Base-by-base conservation (phyloP, 257 asterid genomes). In the Schizonepeta tenuifolia region DNA sequence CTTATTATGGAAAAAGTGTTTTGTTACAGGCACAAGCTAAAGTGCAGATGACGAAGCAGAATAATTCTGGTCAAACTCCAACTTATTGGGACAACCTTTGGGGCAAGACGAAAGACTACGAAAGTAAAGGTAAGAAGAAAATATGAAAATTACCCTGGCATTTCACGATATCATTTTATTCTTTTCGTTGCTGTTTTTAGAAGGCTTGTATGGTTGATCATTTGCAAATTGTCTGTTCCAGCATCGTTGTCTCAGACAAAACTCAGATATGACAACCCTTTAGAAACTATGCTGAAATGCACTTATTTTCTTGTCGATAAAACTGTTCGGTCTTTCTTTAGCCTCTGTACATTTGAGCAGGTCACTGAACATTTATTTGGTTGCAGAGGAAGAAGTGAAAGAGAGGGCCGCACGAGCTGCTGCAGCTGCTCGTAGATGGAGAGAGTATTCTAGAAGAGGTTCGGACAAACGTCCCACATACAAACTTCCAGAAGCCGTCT, bases 391-490 rank as follows among this genome's bases (percentile, higher is more conserved):
- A 73, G 88, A 87, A 73, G 86, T 78, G 65, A 83, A 83, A 54
- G 96, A 94, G 83, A 81, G 95, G 79, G 88, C 92, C 4, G 79
- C 82, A 22, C 84, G 95, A 81, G 93, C 97, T 38, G 98, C 98
- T 9, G 97, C 97, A 11, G 99, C 99, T 24, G 83, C 99, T 71
- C 95, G 97, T 22, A 80, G 96, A 79, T 95, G 99, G 99, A 86
- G 99, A 78, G 99, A 95, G 77, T 92, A 95, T 77, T 95, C 99
- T 1, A 77, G 99, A 77, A 83, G 79, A 77, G 97, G 98, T 0
- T 88, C 72, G 0, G 99, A 95, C 75, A 95, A 88, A 63, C 98
- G 82, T 58, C 95, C 98, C n/a, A 80, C 91, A 20, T 88, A 77
- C 89, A 92, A 88, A 75, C 96, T 95, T 53, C 97, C 99, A 0